phyloP scores from a whole-genome alignment of 1,139 yeast genomes.

The Yamadazyma kanchanaburiensis region DNA sequence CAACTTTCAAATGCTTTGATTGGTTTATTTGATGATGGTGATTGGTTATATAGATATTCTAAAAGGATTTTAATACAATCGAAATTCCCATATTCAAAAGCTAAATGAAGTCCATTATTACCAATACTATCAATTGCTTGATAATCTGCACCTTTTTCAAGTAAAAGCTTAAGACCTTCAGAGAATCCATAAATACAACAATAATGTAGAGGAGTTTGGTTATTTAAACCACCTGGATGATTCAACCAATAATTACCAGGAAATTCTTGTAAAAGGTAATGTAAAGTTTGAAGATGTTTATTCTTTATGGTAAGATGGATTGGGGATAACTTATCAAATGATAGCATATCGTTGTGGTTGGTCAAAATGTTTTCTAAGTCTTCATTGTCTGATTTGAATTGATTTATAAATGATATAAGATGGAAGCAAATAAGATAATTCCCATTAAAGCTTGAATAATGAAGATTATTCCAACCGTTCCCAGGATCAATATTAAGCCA shows the following conservation, averaged over 20 bases:
- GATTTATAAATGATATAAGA: slow-evolving; percentile 35
- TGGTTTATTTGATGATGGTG: slow-evolving; percentile 38
- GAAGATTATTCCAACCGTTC: slow-evolving; percentile 88
- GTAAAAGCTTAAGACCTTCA: slow-evolving; percentile 65
- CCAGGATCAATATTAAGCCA: slow-evolving; percentile 68
- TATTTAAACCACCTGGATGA: slow-evolving; percentile 43
- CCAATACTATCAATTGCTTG: slow-evolving; percentile 59
- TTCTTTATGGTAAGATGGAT: slow-evolving; percentile 70
- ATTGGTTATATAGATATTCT: slow-evolving; percentile 23
- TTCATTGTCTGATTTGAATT: slow-evolving; percentile 10
- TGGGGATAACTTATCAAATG: slow-evolving; percentile 70
- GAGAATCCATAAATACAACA: slow-evolving; percentile 66
- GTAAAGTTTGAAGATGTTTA: slow-evolving; percentile 74
- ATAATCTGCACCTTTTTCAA: slow-evolving; percentile 81
- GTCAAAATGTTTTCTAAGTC: slow-evolving; percentile 16
- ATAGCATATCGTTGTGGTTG: slow-evolving; percentile 33
- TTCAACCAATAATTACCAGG: slow-evolving; percentile 63
- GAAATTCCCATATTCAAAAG: slow-evolving; percentile 71
- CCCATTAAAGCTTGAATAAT: slow-evolving; percentile 82
- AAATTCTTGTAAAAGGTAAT: slow-evolving; percentile 76
- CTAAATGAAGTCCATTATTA: slow-evolving; percentile 76
- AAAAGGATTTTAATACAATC: slow-evolving; percentile 62
- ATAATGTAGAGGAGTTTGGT: slow-evolving; percentile 71
- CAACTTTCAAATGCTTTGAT: slow-evolving; percentile 22
- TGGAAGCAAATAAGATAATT: slow-evolving; percentile 74